Conservation (phyloP, 441 rosid species). For the Gossypium trilobum region DNA sequence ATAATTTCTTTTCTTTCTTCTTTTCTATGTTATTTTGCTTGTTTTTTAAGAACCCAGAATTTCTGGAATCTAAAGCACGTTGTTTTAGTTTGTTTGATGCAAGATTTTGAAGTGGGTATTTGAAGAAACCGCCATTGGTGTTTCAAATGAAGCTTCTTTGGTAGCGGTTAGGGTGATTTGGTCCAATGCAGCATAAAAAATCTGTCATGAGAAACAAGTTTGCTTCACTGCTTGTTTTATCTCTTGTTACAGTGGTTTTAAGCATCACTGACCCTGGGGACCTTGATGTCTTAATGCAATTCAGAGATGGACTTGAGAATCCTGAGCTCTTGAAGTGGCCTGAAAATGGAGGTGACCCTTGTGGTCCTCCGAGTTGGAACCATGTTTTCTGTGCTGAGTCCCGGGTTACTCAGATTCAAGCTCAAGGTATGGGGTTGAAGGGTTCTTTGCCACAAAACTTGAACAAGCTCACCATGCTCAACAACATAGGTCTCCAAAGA, state of each 20-base stretch:
- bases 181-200: conserved; percentile 19
- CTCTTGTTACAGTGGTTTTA: conserved; percentile 23
- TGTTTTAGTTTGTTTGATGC: conserved; percentile 4
- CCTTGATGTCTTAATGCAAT: conserved; percentile 41
- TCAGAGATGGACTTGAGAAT: conserved; percentile 50
- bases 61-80: conserved; percentile 8
- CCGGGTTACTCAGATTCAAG: conserved; percentile 58
- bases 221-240: conserved; percentile 18
- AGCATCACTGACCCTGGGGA: conserved; percentile 43
- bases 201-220: conserved; percentile 33
- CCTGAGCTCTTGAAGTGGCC: conserved; percentile 68
- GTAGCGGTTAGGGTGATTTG: background rate
- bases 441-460: conserved; percentile 52
- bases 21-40: background rate
- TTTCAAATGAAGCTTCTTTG: conserved; percentile 21
- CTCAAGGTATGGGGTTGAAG: conserved; percentile 41
- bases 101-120: conserved; percentile 23
- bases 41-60: background rate
- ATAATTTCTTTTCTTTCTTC: background rate
- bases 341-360: conserved; percentile 45
- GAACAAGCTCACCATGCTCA: conserved; percentile 44
- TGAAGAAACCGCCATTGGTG: conserved; percentile 17
- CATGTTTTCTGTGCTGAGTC: conserved; percentile 38
- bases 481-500: conserved; percentile 46
- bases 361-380: conserved; percentile 49